phyloP scores from a whole-genome alignment of 306 rosid species.

The Vigna radiata region DNA sequence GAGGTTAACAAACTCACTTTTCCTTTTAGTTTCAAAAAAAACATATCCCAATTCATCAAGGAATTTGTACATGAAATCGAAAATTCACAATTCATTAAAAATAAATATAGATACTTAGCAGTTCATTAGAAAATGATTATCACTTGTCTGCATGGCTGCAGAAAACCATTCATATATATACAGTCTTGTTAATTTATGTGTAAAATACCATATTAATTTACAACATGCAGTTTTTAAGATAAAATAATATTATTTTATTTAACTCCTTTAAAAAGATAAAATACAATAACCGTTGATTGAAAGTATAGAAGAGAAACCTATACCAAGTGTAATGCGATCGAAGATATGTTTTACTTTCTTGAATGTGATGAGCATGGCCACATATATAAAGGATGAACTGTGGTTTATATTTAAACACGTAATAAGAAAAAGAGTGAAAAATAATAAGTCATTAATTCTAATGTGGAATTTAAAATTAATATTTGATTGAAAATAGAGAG shows the following conservation, averaged over 20 bases:
- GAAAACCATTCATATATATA: not conserved
- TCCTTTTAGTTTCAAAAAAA: not conserved
- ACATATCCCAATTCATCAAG: not conserved
- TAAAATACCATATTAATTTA: not conserved
- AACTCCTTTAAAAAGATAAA: too few relatives aligned
- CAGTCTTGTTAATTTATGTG: not conserved
- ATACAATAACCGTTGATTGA: not conserved
- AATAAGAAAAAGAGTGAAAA: not conserved
- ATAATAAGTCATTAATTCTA: not conserved
- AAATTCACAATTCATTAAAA: not conserved
- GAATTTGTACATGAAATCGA: not conserved
- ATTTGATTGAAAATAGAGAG: not conserved
- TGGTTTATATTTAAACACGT: not conserved
- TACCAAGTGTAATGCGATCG: too few relatives aligned
- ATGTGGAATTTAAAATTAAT: not conserved
- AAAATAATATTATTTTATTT: too few relatives aligned
- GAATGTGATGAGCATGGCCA: not conserved
- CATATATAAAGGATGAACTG: not conserved
- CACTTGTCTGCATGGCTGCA: constrained; percentile 1
- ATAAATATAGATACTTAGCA: not conserved
- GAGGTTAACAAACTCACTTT: not conserved
- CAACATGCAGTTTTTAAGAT: not conserved
- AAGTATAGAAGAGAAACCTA: too few relatives aligned
- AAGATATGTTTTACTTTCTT: too few relatives aligned
- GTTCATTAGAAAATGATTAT: not conserved